A percentile compares a stretch with the other conserved stretches of the same genome.
Conservation (phyloP, 352 stramenopile genomes). For the Phytophthora parvispora region DNA sequence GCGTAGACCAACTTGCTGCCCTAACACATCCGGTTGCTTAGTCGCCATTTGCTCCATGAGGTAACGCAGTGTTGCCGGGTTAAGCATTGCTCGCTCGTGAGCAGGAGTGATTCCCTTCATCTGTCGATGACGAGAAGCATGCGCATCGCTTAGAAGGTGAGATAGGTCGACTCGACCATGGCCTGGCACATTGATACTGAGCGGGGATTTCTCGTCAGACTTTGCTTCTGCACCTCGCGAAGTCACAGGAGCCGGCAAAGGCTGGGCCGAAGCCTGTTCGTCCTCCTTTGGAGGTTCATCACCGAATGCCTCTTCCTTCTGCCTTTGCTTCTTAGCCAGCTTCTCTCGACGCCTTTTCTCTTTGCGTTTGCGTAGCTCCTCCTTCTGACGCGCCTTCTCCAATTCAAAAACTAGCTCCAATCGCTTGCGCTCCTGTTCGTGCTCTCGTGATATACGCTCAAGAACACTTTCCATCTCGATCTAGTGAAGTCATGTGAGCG, state of each 20-base stretch:
- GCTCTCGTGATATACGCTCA: slow-evolving; percentile 71
- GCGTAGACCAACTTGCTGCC: slow-evolving; percentile 1
- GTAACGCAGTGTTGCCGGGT: slow-evolving; percentile 64
- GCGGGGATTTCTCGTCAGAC: background rate
- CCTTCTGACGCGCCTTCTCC: slow-evolving; percentile 75
- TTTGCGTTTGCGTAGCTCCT: slow-evolving; percentile 72
- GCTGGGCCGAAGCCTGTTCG: slow-evolving; percentile 12
- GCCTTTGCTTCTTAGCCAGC: slow-evolving; percentile 59
- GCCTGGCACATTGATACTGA: slow-evolving; percentile 56
- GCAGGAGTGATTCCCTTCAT: slow-evolving; percentile 36
- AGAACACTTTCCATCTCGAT: slow-evolving; percentile 70
- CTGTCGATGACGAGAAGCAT: slow-evolving; percentile 54
- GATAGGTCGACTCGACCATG: slow-evolving; percentile 56
- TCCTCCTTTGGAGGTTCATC: slow-evolving; percentile 12
- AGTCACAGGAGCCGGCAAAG: slow-evolving; percentile 21
- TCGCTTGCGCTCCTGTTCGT: slow-evolving; percentile 69
- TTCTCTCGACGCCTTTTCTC: slow-evolving; percentile 71
- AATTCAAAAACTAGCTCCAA: slow-evolving; percentile 74
- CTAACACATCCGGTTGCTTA: slow-evolving; percentile 41
- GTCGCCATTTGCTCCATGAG: slow-evolving; percentile 65
- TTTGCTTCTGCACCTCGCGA: slow-evolving; percentile 40
- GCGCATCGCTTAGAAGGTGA: slow-evolving; percentile 58
- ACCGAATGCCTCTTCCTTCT: slow-evolving; percentile 16
- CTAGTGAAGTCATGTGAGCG: too few species aligned
- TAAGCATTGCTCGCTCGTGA: slow-evolving; percentile 57